Evolutionary conservation across 2,329 filamentous ascomycete genomes (phyloP).

Genomic region (Diaporthe amygdali): DNA sequence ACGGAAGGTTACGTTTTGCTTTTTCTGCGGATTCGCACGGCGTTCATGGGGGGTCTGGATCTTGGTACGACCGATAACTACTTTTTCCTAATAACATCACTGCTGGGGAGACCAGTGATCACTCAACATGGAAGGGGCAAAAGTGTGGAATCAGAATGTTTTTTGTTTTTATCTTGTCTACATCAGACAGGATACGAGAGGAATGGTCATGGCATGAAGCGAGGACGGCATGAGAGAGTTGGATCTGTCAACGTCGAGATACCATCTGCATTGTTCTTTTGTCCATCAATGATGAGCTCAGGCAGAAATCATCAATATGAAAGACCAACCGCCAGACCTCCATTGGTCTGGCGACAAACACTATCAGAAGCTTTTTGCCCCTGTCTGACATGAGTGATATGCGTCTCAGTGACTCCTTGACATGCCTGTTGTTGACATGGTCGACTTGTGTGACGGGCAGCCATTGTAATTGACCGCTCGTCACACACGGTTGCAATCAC

Average conservation of each 20-base stretch:
- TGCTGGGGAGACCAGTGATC: conserved; percentile 16
- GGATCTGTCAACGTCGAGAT: background rate
- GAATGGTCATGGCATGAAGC: background rate
- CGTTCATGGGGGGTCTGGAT: background rate
- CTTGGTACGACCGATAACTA: background rate
- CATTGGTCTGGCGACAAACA: background rate
- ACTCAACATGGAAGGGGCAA: background rate
- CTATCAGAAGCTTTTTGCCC: background rate
- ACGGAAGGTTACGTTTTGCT: background rate
- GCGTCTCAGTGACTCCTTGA: background rate
- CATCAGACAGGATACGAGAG: background rate
- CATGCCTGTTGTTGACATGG: conserved; percentile 7
- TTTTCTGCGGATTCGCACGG: background rate
- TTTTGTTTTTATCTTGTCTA: background rate
- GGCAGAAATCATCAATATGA: conserved; percentile 17
- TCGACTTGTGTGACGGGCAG: background rate
- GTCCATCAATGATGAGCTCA: background rate
- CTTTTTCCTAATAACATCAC: conserved; percentile 7
- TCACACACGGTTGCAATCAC: conserved; percentile 10
- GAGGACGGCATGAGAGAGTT: background rate
- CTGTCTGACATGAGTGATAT: background rate
- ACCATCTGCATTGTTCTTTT: conserved; percentile 11
- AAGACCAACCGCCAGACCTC: background rate
- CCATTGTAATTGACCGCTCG: background rate
- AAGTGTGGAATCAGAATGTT: conserved; percentile 9